Conservation (phyloP, 805 yeast genomes). For the Hanseniaspora jakobsenii region DNA sequence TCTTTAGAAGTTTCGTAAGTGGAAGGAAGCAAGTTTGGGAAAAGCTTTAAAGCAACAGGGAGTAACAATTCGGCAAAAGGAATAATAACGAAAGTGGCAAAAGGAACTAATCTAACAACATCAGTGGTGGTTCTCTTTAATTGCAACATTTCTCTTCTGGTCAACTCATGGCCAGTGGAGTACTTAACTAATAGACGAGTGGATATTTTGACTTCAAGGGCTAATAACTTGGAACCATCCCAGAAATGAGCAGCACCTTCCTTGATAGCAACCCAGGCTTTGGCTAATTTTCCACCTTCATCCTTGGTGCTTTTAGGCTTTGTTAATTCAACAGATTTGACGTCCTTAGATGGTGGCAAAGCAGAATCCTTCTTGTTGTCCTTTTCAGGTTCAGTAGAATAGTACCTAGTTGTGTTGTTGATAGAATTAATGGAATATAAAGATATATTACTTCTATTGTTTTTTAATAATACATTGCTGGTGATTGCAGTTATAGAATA, state of each 20-base stretch:
- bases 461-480: no score
- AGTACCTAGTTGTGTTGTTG: no score
- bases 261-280: slow-evolving; percentile 74
- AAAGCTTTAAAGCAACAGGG: slow-evolving; percentile 80
- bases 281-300: slow-evolving; percentile 26
- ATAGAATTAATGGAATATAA: no score
- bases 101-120: slow-evolving; percentile 79
- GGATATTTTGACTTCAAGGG: slow-evolving; percentile 78
- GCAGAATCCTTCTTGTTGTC: background rate
- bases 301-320: background rate
- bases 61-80: slow-evolving; percentile 90
- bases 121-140: slow-evolving; percentile 78
- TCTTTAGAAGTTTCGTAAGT: slow-evolving; percentile 66
- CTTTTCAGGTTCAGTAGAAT: slow-evolving; percentile 8
- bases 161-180: slow-evolving; percentile 80
- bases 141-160: slow-evolving; percentile 83
- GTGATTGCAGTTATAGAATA: background rate
- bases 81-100: slow-evolving; percentile 74
- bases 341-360: slow-evolving; percentile 11
- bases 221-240: slow-evolving; percentile 90
- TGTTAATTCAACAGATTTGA: background rate
- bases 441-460: no score
- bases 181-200: slow-evolving; percentile 67
- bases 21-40: slow-evolving; percentile 89
- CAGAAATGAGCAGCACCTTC: slow-evolving; percentile 86